phyloP scores from a whole-genome alignment of 2,329 filamentous ascomycete genomes.

The Xylariales sp. region DNA sequence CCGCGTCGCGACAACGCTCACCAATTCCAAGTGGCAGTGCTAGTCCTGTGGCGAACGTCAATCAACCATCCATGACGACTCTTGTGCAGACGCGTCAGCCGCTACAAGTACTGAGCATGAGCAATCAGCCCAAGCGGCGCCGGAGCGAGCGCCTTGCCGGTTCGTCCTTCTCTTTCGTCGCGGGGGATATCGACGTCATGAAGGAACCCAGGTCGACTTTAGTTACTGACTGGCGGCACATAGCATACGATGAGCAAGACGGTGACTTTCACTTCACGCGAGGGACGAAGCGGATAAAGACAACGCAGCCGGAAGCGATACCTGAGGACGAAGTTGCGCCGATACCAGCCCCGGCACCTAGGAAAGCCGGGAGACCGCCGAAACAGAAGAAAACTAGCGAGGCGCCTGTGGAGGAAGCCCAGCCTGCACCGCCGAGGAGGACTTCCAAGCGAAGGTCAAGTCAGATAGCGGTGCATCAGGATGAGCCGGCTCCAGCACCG shows the following conservation, averaged over 20 bases:
- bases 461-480: constrained; percentile 21
- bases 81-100: constrained; percentile 59
- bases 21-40: neutral
- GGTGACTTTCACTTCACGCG: constrained; percentile 74
- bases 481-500: constrained; percentile 14
- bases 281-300: constrained; percentile 61
- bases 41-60: constrained; percentile 20
- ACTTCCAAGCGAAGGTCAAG: constrained; percentile 31
- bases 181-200: neutral
- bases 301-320: constrained; percentile 40
- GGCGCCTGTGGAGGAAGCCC: constrained; percentile 13
- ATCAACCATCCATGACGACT: constrained; percentile 64
- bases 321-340: constrained; percentile 36
- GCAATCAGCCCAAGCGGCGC: constrained; percentile 55
- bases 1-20: constrained; percentile 1
- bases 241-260: constrained; percentile 66
- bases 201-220: neutral
- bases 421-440: constrained; percentile 36
- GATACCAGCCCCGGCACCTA: constrained; percentile 28
- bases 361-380: constrained; percentile 34
- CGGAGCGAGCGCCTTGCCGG: constrained; percentile 61
- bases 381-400: constrained; percentile 18
- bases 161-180: constrained; percentile 32
- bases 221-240: neutral
- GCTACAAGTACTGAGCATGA: constrained; percentile 66